These are phyloP conservation scores for Pseudonectria buxi DNA, from an alignment of 2,329 filamentous ascomycete species.

Conservation along the genomic window DNA sequence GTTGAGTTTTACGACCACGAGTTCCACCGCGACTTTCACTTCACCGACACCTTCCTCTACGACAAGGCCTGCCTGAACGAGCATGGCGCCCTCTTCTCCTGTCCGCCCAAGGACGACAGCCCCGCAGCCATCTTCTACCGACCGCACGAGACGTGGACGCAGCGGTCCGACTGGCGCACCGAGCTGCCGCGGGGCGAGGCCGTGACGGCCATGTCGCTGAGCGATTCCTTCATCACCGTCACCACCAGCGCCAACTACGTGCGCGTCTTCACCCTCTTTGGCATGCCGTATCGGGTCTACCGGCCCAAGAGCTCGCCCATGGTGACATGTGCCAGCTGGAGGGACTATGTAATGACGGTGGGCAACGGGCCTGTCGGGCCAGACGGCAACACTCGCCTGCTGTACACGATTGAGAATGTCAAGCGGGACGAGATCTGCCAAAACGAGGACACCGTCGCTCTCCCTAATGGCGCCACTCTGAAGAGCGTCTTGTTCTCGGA, in stretches of 20 bases:
- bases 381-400: slow-evolving; percentile 69
- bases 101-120: slow-evolving; percentile 57
- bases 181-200: slow-evolving; percentile 81
- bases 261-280: slow-evolving; percentile 86
- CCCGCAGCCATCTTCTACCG: slow-evolving; percentile 89
- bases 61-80: slow-evolving; percentile 92
- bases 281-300: slow-evolving; percentile 81
- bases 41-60: slow-evolving; percentile 92
- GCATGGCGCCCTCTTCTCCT: slow-evolving; percentile 78
- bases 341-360: slow-evolving; percentile 92
- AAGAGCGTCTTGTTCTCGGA: slow-evolving; percentile 89
- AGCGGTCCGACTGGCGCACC: slow-evolving; percentile 83
- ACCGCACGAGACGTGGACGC: slow-evolving; percentile 94
- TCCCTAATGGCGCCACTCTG: slow-evolving; percentile 66
- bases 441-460: slow-evolving; percentile 83
- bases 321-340: slow-evolving; percentile 89
- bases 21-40: slow-evolving; percentile 88
- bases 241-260: slow-evolving; percentile 85
- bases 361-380: slow-evolving; percentile 82
- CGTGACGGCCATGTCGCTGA: slow-evolving; percentile 81
- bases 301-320: slow-evolving; percentile 84
- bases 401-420: slow-evolving; percentile 92
- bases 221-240: slow-evolving; percentile 83
- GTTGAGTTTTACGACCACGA: slow-evolving; percentile 97
- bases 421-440: slow-evolving; percentile 92